phyloP scores from a whole-genome alignment of 345 rosid genomes.

The Raphanus sativus region DNA sequence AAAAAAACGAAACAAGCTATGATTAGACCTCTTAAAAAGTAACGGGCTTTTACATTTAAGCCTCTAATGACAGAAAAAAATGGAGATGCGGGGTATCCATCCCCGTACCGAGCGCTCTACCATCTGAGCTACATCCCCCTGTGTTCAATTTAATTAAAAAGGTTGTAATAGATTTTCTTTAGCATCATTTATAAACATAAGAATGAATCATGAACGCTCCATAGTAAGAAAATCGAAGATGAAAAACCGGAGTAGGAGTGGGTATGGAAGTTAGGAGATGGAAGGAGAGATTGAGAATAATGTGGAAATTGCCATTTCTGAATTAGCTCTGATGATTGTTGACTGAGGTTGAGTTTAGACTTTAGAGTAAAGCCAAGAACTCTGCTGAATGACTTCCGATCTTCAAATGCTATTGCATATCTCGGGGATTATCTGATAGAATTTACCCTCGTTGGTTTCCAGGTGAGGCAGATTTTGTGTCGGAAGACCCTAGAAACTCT shows the following conservation, averaged over 20 bases:
- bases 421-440: too few species aligned
- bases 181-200: background rate
- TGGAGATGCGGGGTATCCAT: conserved; percentile 89
- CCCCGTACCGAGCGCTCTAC: conserved; percentile 90
- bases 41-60: background rate
- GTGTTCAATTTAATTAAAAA: too few species aligned
- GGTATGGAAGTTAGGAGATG: conserved; percentile 32
- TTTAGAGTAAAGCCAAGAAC: background rate
- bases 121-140: conserved; percentile 88
- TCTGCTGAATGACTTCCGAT: too few species aligned
- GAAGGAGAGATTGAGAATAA: conserved; percentile 31
- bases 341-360: too few species aligned
- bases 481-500: too few species aligned
- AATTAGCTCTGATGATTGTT: background rate
- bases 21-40: background rate
- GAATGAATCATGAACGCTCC: background rate
- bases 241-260: conserved; percentile 9
- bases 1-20: background rate
- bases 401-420: too few species aligned
- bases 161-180: too few species aligned
- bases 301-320: conserved; percentile 48
- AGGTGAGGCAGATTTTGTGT: too few species aligned
- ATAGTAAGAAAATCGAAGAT: background rate
- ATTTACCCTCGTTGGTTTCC: too few species aligned
- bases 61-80: background rate